Base-by-base conservation (phyloP, 2,329 filamentous ascomycete genomes). In the Ilyonectria destructans region DNA sequence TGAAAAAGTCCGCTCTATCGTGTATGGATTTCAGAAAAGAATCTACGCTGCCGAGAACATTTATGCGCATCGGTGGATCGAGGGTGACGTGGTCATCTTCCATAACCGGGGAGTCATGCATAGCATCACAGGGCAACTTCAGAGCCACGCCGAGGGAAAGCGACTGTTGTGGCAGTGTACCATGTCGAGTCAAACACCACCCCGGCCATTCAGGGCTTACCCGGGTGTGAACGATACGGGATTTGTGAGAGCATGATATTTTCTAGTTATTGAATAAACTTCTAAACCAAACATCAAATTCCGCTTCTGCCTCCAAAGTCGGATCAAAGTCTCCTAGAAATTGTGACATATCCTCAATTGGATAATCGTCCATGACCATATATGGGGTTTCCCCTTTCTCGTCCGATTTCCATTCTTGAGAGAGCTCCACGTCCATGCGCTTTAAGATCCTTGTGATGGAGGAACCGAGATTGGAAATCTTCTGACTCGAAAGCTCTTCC, bases 51-150 rank as follows among this genome's bases (percentile, higher is more conserved):
- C 78, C 7, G 74, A 79, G 51, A 73, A 78, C 58, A 74, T 80
- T 2, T 80, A 80, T 64, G 75, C 78, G 1, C 75, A 79, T 68
- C 62, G 66, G 1, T 80, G 74, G 72, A 65, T 71, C 12, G 74
- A 77, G 37, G 78, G 77, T 13, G 77, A 78, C 59, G 57, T 79
- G 9, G 77, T 79, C 1, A 75, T 79, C 23, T 78, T 78, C 61
- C 77, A 79, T 64, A 80, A 80, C 62, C 69, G 75, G 37, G 78
- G 78, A 1, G 78, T 79, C 8, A 72, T 75, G 75, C 79, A 80
- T 60, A 76, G 70, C 43, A 79, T 80, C 52, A 77, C 77, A 8
- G 78, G 79, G 0, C 61, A 58, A 33, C 61, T 64, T 17, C 71
- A 78, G 49, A 63, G 69, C 6, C 51, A 71, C 21, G 71, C 71